Conservation (phyloP, 768 basidiomycete genomes). For the Melanogaster broomeanus region DNA sequence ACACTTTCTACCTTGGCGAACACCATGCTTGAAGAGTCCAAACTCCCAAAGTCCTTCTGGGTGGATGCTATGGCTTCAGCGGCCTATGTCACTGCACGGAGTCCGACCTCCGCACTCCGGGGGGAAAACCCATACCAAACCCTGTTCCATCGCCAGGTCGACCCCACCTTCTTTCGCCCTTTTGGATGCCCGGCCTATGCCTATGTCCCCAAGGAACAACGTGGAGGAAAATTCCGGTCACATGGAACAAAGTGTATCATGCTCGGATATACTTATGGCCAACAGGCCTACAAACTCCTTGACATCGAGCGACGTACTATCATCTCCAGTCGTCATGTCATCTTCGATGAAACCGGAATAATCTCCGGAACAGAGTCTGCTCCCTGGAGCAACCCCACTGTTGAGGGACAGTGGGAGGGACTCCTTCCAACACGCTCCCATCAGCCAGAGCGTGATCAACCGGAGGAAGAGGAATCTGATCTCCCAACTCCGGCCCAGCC, state of each 20-base stretch:
- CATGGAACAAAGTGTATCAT: too few species aligned
- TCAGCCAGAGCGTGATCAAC: not conserved
- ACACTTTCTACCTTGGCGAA: too few species aligned
- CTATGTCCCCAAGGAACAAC: too few species aligned
- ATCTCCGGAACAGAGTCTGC: not conserved
- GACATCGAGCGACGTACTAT: not conserved
- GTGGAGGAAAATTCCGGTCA: too few species aligned
- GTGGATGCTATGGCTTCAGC: too few species aligned
- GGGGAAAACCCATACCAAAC: constrained; percentile 21
- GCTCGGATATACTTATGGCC: not conserved
- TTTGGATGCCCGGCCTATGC: constrained; percentile 9
- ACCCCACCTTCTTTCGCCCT: not conserved
- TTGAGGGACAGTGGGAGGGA: not conserved
- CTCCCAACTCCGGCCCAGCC: too few species aligned
- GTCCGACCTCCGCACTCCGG: constrained; percentile 17
- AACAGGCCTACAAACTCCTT: not conserved
- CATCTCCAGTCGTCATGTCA: too few species aligned
- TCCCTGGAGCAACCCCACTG: not conserved
- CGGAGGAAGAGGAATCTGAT: too few species aligned
- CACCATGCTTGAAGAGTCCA: too few species aligned
- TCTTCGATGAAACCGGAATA: too few species aligned
- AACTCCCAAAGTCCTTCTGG: too few species aligned
- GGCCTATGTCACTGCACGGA: constrained; percentile 9
- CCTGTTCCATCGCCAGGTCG: not conserved
- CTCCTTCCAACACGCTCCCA: not conserved